These are phyloP conservation scores for Venturia nashicola DNA, from an alignment of 2,329 filamentous ascomycete genomes.

Conservation along the genomic window DNA sequence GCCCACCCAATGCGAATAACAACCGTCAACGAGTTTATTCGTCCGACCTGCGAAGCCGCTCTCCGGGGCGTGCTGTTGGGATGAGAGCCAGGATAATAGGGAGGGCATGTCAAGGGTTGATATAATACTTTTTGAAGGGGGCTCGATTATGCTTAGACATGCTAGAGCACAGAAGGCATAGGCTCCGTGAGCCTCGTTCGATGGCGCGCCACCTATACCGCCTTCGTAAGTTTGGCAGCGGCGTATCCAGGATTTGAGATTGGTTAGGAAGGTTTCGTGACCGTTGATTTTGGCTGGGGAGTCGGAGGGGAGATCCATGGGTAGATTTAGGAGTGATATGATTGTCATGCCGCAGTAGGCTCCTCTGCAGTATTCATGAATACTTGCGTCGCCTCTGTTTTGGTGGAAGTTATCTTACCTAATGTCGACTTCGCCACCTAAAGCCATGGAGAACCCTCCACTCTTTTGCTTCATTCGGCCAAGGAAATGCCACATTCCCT, in stretches of 20 bases:
- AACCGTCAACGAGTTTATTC: constrained; percentile 96
- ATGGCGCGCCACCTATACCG: constrained; percentile 75
- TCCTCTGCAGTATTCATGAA: constrained; percentile 36
- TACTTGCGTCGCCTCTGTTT: constrained; percentile 22
- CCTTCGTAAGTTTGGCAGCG: constrained; percentile 90
- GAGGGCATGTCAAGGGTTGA: constrained; percentile 56
- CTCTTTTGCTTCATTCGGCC: constrained; percentile 72
- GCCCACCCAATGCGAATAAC: constrained; percentile 96
- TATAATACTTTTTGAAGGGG: constrained; percentile 61
- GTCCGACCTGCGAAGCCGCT: constrained; percentile 88
- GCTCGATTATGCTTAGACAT: constrained; percentile 73
- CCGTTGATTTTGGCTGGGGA: constrained; percentile 55
- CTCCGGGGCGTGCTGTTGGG: constrained; percentile 80
- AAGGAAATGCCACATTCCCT: constrained; percentile 83
- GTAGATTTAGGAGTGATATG: constrained; percentile 71
- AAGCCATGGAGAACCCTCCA: constrained; percentile 80
- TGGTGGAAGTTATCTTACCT: constrained; percentile 17
- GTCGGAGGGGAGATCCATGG: constrained; percentile 62
- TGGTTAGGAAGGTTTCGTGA: constrained; percentile 53
- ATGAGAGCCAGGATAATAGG: constrained; percentile 77
- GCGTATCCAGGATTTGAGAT: constrained; percentile 67
- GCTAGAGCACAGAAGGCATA: constrained; percentile 93
- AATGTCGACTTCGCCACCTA: constrained; percentile 85
- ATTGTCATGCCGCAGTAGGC: constrained; percentile 85
- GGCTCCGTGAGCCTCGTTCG: constrained; percentile 85